Percentiles rank a stretch among this genome's conserved stretches.
These are phyloP conservation scores for Elsinoe australis DNA, from an alignment of 2,329 filamentous ascomycete species.

Conservation along the genomic window DNA sequence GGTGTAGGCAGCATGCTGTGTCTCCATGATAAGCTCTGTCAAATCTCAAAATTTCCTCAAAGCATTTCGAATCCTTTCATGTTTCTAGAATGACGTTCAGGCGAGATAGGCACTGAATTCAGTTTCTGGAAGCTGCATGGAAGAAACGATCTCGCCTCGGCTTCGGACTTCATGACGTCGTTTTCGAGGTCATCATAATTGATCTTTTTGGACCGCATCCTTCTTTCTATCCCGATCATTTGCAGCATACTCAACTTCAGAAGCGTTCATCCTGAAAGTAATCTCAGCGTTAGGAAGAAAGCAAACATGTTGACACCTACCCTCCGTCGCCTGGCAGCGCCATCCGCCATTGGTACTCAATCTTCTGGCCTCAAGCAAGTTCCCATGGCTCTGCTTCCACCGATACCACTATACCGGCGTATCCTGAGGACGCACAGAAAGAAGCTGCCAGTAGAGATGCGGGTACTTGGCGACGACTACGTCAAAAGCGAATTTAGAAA, in stretches of 20 bases:
- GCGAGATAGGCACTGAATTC: too few relatives aligned
- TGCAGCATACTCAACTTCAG: too few relatives aligned
- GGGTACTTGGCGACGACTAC: slow-evolving; percentile 83
- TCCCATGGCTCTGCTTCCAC: slow-evolving; percentile 67
- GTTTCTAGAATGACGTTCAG: too few relatives aligned
- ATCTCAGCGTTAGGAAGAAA: too few relatives aligned
- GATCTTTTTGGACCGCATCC: background rate
- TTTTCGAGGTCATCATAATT: background rate
- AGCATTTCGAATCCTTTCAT: too few relatives aligned
- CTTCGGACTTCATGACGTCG: slow-evolving; percentile 12
- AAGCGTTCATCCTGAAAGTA: too few relatives aligned
- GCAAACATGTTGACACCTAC: background rate
- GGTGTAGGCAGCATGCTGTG: slow-evolving; percentile 78
- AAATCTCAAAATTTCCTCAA: too few relatives aligned
- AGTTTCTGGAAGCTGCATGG: too few relatives aligned
- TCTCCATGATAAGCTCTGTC: background rate
- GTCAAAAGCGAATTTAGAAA: slow-evolving; percentile 86
- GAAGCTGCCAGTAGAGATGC: slow-evolving; percentile 63
- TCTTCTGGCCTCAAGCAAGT: slow-evolving; percentile 36
- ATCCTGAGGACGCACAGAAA: slow-evolving; percentile 80
- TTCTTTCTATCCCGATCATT: background rate
- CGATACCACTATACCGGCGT: slow-evolving; percentile 81
- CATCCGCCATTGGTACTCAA: slow-evolving; percentile 29
- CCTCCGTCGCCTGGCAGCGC: slow-evolving; percentile 26
- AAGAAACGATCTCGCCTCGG: slow-evolving; percentile 9